Percentiles rank a stretch among this genome's conserved stretches.
These are phyloP conservation scores for Crataegus laevigata DNA, from an alignment of 306 rosid species.

Conservation along the genomic window DNA sequence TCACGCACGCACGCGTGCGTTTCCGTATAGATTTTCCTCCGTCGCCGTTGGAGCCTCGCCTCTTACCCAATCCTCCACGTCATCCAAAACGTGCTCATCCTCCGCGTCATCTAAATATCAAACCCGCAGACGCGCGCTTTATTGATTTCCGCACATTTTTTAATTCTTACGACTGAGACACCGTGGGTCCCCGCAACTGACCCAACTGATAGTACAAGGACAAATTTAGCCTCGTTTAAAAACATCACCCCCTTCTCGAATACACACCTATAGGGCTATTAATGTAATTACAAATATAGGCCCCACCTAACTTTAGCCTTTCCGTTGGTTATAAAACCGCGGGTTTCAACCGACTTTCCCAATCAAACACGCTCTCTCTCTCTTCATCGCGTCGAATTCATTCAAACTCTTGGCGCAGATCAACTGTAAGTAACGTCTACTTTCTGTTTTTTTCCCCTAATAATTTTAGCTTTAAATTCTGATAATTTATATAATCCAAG, in stretches of 20 bases:
- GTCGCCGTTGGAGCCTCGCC: not conserved
- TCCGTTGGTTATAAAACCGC: slow-evolving; percentile 16
- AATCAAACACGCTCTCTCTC: not conserved
- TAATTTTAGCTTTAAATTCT: not conserved
- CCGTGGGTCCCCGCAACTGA: slow-evolving; percentile 23
- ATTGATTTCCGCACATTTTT: slow-evolving; percentile 22
- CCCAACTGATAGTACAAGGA: not conserved
- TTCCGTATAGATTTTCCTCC: not conserved
- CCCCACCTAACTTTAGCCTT: slow-evolving; percentile 7
- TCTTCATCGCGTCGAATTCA: not conserved
- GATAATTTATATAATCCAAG: not conserved
- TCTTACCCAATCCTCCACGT: not conserved
- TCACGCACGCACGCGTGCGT: not conserved
- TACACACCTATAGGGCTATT: not conserved
- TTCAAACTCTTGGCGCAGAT: slow-evolving; percentile 19
- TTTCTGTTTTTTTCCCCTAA: not conserved
- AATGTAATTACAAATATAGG: slow-evolving; percentile 8
- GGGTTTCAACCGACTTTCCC: not conserved
- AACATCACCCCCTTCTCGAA: not conserved
- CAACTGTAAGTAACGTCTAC: slow-evolving; percentile 39
- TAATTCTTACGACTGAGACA: not conserved
- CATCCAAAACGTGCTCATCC: not conserved
- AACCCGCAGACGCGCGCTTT: slow-evolving; percentile 4
- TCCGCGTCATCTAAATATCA: not conserved
- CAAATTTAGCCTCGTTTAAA: slow-evolving; percentile 10